phyloP scores from a whole-genome alignment of 2,329 filamentous ascomycete species.

The Colletotrichum sp. region DNA sequence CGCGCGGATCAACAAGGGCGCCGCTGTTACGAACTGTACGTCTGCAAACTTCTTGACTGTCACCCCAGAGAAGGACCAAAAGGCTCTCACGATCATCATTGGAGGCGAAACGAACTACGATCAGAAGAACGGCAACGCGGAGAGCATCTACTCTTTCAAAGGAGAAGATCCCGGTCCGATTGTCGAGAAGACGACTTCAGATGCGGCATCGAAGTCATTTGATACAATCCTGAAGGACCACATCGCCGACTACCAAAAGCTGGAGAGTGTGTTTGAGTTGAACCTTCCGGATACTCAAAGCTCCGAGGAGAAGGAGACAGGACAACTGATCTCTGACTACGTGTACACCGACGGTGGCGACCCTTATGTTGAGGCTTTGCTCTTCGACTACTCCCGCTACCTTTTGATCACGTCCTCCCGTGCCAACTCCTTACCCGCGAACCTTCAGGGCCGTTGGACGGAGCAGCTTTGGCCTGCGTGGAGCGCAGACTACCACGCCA shows the following conservation, averaged over 20 bases:
- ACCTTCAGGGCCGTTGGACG: constrained; percentile 62
- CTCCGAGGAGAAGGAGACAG: constrained; percentile 44
- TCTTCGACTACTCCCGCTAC: constrained; percentile 59
- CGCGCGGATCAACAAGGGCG: constrained; percentile 23
- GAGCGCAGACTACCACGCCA: constrained; percentile 61
- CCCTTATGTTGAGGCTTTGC: constrained; percentile 55
- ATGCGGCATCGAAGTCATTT: constrained; percentile 37
- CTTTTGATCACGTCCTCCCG: constrained; percentile 61
- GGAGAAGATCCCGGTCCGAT: constrained; percentile 46
- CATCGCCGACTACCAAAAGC: constrained; percentile 42
- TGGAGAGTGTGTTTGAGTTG: constrained; percentile 45
- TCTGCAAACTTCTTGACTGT: constrained; percentile 31
- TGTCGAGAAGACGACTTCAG: constrained; percentile 37
- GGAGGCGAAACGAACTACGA: constrained; percentile 55
- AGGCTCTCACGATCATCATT: constrained; percentile 42
- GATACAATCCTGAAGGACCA: constrained; percentile 37
- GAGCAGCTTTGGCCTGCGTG: constrained; percentile 42
- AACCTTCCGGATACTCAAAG: constrained; percentile 47
- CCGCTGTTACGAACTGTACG: constrained; percentile 21
- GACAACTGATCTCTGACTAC: constrained; percentile 40
- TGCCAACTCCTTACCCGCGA: constrained; percentile 55
- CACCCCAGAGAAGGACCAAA: constrained; percentile 23
- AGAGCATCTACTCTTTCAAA: constrained; percentile 49
- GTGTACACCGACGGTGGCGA: constrained; percentile 40
- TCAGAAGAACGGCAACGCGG: constrained; percentile 49